These are phyloP conservation scores for Mixia osmundae DNA, from an alignment of 1,284 basidiomycete genomes.

Conservation along the genomic window DNA sequence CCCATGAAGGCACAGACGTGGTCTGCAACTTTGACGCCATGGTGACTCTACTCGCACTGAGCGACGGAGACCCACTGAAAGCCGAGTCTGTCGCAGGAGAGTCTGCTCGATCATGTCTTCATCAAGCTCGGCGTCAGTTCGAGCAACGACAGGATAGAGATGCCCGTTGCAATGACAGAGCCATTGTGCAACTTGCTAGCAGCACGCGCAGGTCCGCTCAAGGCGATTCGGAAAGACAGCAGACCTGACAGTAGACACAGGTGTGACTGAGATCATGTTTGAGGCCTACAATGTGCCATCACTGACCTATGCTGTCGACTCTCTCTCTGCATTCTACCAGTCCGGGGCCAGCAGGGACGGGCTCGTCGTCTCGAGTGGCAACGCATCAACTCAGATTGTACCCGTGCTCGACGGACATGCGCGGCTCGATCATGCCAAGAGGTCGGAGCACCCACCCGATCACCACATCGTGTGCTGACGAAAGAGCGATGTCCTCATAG, in stretches of 20 bases:
- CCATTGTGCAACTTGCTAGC: slow-evolving; percentile 70
- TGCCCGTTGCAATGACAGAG: slow-evolving; percentile 88
- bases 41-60: slow-evolving; percentile 31
- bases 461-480: not conserved
- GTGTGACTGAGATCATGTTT: slow-evolving; percentile 92
- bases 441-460: slow-evolving; percentile 32
- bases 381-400: slow-evolving; percentile 61
- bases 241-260: slow-evolving; percentile 33
- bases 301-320: slow-evolving; percentile 71
- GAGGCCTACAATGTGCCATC: slow-evolving; percentile 77
- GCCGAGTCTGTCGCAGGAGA: slow-evolving; percentile 39
- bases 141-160: slow-evolving; percentile 40
- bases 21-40: slow-evolving; percentile 69
- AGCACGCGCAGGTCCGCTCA: slow-evolving; percentile 31
- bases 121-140: slow-evolving; percentile 48
- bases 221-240: not conserved
- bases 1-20: slow-evolving; percentile 81
- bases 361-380: slow-evolving; percentile 59
- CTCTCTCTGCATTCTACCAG: slow-evolving; percentile 64
- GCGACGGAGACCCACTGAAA: not conserved
- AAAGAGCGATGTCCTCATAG: slow-evolving; percentile 24
- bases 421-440: slow-evolving; percentile 54
- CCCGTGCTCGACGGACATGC: slow-evolving; percentile 60
- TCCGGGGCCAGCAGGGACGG: slow-evolving; percentile 48
- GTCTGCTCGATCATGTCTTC: slow-evolving; percentile 79